A percentile compares a stretch with the other conserved stretches of the same genome.
These are phyloP conservation scores for Epichloe festucae DNA, from an alignment of 2,329 filamentous ascomycete species.

Conservation along the genomic window DNA sequence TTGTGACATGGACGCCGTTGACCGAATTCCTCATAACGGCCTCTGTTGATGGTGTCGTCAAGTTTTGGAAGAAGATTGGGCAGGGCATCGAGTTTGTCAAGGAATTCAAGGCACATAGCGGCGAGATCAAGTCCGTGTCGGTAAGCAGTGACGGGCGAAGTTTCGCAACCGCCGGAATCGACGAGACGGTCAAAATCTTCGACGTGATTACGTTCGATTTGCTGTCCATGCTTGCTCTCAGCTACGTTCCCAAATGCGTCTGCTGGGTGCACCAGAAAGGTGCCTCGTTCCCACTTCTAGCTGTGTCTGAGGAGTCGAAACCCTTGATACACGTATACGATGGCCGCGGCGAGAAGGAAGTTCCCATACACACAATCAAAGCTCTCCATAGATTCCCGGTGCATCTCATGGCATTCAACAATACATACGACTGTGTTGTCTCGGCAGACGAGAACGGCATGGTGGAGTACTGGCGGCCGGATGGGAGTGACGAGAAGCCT, in stretches of 20 bases:
- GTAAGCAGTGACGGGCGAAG: conserved; percentile 83
- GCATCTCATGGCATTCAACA: conserved; percentile 79
- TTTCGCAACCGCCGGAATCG: conserved; percentile 76
- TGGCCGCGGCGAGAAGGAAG: conserved; percentile 67
- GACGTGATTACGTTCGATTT: conserved; percentile 80
- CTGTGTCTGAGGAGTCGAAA: conserved; percentile 64
- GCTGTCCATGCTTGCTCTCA: conserved; percentile 66
- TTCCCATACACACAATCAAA: conserved; percentile 64
- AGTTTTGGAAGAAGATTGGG: conserved; percentile 96
- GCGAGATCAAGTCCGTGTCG: conserved; percentile 72
- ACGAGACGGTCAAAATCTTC: conserved; percentile 70
- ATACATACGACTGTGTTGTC: conserved; percentile 76
- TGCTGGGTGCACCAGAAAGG: conserved; percentile 89
- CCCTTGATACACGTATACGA: conserved; percentile 75
- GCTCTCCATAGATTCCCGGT: conserved; percentile 74
- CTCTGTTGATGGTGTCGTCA: conserved; percentile 89
- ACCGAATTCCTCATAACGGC: conserved; percentile 95
- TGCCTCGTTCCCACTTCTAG: conserved; percentile 75
- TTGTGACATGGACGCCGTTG: conserved; percentile 73
- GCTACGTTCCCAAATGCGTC: conserved; percentile 61
- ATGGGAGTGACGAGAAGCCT: conserved; percentile 74
- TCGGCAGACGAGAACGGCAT: conserved; percentile 84
- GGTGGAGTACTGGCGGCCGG: conserved; percentile 91
- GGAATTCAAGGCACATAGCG: conserved; percentile 83
- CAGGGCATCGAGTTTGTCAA: conserved; percentile 95